Evolutionary conservation across 2,329 filamentous ascomycete genomes (phyloP), one percentile per base, ranked within the genome.

Genomic region (Colletotrichum plurivorum): DNA sequence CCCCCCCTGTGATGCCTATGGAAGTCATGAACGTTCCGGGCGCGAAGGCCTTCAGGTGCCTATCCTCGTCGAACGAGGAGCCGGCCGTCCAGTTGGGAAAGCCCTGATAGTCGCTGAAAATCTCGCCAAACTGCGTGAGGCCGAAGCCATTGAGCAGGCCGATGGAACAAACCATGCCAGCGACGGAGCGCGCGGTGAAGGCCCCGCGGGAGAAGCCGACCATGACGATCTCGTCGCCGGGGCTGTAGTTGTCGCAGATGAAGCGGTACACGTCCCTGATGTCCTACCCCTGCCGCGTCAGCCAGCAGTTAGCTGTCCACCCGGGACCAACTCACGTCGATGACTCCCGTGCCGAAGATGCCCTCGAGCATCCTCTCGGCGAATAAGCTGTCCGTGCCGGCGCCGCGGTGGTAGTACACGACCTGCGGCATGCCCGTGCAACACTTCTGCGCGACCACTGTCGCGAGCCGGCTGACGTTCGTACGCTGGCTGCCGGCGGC

Each of bases 221-320:
- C 36, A 79, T 76, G 20, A 79, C 73, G 27, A 81, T 76, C 63
- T 81, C 77, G 55, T 79, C 77, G 1, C 75, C 76, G 4, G 73
- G 73, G 43, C 74, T 73, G 63, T 76, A 81, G 73, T 81, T 82
- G 51, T 78, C 74, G 55, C 76, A 77, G 5, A 80, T 72, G 69
- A 80, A 81, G 43, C 77, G 76, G 70, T 82, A 82, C 0, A 75
- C 74, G 58, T 80, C 79, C 41, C 75, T 75, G n/a, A 81, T 76
- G 36, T 78, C 76, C 22, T 76, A 25, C 4, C 4, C 22, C 22
- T 25, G 22, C 22, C 22, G 22, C 22, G 22, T 25, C 22, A 25
- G 22, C 22, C 22, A 25, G 22, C 22, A 1, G 22, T 18, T 46
- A 67, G 66, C 45, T 73, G 66, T 25, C 22, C 22, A 25, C 4